Conservation (phyloP, 805 yeast genomes). For the Barnettozyma sucrosica region DNA sequence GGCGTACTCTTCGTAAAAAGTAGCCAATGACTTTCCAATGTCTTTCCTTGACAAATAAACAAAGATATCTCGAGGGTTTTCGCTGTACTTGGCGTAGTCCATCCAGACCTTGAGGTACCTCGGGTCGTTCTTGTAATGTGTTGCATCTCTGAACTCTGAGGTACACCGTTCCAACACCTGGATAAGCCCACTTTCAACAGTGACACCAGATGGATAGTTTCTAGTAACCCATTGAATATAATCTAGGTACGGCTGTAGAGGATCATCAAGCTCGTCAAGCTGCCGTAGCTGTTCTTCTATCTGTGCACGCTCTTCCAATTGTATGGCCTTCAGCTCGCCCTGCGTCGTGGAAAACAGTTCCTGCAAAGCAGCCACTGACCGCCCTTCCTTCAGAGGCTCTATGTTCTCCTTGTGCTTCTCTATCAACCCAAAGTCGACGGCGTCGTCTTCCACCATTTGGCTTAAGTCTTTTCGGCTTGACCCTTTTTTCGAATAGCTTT, state of each 20-base stretch:
- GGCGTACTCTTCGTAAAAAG: conserved; percentile 79
- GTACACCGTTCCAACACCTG: conserved; percentile 67
- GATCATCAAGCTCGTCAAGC: conserved; percentile 72
- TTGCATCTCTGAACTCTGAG: conserved; percentile 54
- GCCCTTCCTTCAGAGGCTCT: conserved; percentile 57
- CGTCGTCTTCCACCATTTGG: conserved; percentile 7
- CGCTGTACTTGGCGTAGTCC: conserved; percentile 62
- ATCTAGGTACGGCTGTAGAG: conserved; percentile 67
- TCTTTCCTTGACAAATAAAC: conserved; percentile 62
- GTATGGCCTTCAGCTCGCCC: conserved; percentile 24
- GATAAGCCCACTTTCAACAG: conserved; percentile 60
- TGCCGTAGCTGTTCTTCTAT: conserved; percentile 47
- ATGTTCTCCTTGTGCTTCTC: conserved; percentile 76
- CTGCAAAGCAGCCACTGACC: conserved; percentile 56
- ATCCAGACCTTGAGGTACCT: conserved; percentile 80
- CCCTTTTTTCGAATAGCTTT: not conserved
- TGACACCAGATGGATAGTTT: conserved; percentile 55
- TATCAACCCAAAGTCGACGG: conserved; percentile 36
- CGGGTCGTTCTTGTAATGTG: conserved; percentile 74
- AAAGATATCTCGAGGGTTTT: conserved; percentile 66
- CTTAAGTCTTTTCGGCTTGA: not conserved
- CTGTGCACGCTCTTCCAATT: conserved; percentile 33
- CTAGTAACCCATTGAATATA: conserved; percentile 70
- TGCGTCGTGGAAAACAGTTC: conserved; percentile 32
- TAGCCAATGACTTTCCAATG: conserved; percentile 62